phyloP scores from a whole-genome alignment of 2,329 filamentous ascomycete genomes.

The Cordyceps cateniannulata region DNA sequence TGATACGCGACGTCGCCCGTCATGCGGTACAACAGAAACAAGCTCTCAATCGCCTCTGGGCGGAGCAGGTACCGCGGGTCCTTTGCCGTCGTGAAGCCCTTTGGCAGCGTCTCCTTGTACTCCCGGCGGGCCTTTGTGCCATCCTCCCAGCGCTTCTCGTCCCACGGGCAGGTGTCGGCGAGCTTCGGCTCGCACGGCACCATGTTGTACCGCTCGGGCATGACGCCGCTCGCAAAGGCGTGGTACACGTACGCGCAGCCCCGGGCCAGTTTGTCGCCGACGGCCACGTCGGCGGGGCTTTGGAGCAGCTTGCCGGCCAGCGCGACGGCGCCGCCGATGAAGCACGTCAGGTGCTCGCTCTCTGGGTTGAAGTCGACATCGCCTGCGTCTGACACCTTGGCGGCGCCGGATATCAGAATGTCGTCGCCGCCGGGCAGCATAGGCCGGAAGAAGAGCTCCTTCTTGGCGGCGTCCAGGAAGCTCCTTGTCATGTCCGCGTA shows the following conservation, averaged over 20 bases:
- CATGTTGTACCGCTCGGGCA: slow-evolving; percentile 44
- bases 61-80: slow-evolving; percentile 57
- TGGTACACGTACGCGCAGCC: slow-evolving; percentile 48
- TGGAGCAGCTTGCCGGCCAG: slow-evolving; percentile 40
- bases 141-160: slow-evolving; percentile 19
- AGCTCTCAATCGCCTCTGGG: slow-evolving; percentile 73
- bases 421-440: slow-evolving; percentile 46
- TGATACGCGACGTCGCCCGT: slow-evolving; percentile 60
- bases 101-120: slow-evolving; percentile 30
- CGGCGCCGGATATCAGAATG: slow-evolving; percentile 47
- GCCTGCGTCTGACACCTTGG: slow-evolving; percentile 20
- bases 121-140: slow-evolving; percentile 12
- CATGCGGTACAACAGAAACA: slow-evolving; percentile 70
- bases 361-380: slow-evolving; percentile 23
- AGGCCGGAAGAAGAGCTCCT: slow-evolving; percentile 55
- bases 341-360: slow-evolving; percentile 43
- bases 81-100: slow-evolving; percentile 48
- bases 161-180: slow-evolving; percentile 28
- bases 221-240: slow-evolving; percentile 41
- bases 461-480: slow-evolving; percentile 46
- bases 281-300: slow-evolving; percentile 34
- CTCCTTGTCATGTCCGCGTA: slow-evolving; percentile 48
- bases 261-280: slow-evolving; percentile 38
- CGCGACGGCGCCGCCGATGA: slow-evolving; percentile 44
- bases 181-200: slow-evolving; percentile 28